phyloP scores from a whole-genome alignment of 2,329 filamentous ascomycete genomes.

The Colletotrichum filicis region DNA sequence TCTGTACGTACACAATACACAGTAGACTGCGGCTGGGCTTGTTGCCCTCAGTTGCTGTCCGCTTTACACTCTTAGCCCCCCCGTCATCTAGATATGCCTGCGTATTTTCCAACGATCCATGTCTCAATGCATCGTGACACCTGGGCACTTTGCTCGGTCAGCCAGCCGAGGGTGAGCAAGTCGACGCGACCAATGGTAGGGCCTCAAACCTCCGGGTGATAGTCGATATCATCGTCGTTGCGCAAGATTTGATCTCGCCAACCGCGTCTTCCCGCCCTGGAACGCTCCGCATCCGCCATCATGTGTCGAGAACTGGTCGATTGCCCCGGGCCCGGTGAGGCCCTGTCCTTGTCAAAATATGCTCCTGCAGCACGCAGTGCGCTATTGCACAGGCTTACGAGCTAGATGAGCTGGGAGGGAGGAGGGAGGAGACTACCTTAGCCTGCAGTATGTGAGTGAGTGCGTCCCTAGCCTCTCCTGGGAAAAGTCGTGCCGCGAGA shows the following conservation, averaged over 20 bases:
- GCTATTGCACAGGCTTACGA: background rate
- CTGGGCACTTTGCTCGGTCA: slow-evolving; percentile 12
- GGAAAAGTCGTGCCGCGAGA: background rate
- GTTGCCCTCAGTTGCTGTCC: background rate
- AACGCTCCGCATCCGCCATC: slow-evolving; percentile 24
- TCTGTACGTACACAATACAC: too few relatives aligned
- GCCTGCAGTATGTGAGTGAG: background rate
- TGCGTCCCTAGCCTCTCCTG: background rate
- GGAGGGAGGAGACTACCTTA: background rate
- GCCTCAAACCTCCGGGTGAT: background rate
- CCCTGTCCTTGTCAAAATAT: slow-evolving; percentile 24
- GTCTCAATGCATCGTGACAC: slow-evolving; percentile 4
- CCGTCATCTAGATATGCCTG: background rate
- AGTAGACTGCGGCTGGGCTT: background rate
- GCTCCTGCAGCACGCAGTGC: slow-evolving; percentile 13
- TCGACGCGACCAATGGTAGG: slow-evolving; percentile 23
- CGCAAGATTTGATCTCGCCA: slow-evolving; percentile 34
- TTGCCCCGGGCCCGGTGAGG: background rate
- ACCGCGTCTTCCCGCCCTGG: slow-evolving; percentile 30
- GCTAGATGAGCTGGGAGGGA: background rate
- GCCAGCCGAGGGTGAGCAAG: slow-evolving; percentile 17
- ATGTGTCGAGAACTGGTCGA: slow-evolving; percentile 14
- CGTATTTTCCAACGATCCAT: background rate
- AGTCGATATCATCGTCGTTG: slow-evolving; percentile 16
- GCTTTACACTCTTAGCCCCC: too few relatives aligned